These are phyloP conservation scores for Hemileia vastatrix DNA, from an alignment of 1,284 basidiomycete genomes.

Conservation along the genomic window DNA sequence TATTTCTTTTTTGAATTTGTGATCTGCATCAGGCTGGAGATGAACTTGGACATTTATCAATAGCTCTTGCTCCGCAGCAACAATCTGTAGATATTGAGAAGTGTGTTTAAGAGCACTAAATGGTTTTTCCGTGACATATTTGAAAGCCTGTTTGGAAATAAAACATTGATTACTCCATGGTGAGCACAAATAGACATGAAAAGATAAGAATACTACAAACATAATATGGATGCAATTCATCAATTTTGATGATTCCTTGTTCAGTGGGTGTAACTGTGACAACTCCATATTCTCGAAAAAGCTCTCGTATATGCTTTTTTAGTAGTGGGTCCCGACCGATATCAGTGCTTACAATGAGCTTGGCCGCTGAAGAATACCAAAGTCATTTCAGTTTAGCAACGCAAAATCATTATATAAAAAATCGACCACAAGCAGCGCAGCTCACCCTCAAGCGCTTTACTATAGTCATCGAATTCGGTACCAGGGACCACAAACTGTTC, in stretches of 20 bases:
- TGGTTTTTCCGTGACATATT: constrained; percentile 79
- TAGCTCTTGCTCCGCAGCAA: constrained; percentile 79
- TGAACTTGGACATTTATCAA: constrained; percentile 68
- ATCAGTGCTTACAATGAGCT: constrained; percentile 79
- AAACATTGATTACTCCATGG: not conserved
- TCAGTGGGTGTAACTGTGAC: constrained; percentile 82
- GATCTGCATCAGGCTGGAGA: constrained; percentile 57
- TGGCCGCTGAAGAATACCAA: constrained; percentile 52
- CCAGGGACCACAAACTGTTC: constrained; percentile 67
- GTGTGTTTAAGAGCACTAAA: constrained; percentile 60
- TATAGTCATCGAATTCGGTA: constrained; percentile 44
- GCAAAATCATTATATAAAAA: too few species aligned
- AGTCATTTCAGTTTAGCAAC: too few species aligned
- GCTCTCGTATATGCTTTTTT: constrained; percentile 64
- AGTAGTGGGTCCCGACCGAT: constrained; percentile 86
- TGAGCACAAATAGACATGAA: not conserved
- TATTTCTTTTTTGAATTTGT: constrained; percentile 62
- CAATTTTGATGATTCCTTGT: constrained; percentile 78
- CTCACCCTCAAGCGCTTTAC: constrained; percentile 53
- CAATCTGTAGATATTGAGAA: constrained; percentile 80
- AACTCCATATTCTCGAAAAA: constrained; percentile 67
- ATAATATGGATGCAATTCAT: constrained; percentile 77
- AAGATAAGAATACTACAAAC: constrained; percentile 51
- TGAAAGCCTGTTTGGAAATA: constrained; percentile 65
- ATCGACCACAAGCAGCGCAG: not conserved